Base-by-base conservation (phyloP, 352 stramenopile species). In the Phytophthora agathidicida region DNA sequence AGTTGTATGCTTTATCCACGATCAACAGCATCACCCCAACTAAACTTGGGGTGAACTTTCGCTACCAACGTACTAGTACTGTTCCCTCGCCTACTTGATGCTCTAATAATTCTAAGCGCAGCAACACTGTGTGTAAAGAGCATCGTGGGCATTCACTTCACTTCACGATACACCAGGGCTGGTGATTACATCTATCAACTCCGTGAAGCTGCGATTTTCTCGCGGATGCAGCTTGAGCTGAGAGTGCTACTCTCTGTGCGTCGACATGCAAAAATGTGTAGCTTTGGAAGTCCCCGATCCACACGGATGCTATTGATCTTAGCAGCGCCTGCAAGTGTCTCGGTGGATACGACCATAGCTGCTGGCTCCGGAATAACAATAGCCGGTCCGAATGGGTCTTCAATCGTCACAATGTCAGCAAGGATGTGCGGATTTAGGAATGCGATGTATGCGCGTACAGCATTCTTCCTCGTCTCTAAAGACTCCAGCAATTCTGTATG, bases 221-320 rank as follows among this genome's bases (percentile, higher is more conserved):
- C 73, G 44, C 88, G 83, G 54, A 96, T 91, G 55, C 69, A 92
- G 31, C 72, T 91, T 9, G 86, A 96, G 67, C 83, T 94, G 24
- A 96, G 80, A 19, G 84, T 93, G 63, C 77, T 91, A 56, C 66
- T 80, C 26, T 96, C 86, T 1, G 88, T 94, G 45, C 91, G 77
- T 6, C 85, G 79, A 16, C 84, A 93, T 7, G 93, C 77, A 67
- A 85, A 91, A 33, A 96, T 83, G 24, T 77, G 69, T 14, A 93
- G 73, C 30, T 77, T 73, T 7, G 63, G 58, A 7, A 96, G 73
- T 2, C 71, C 74, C 3, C 74, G 80, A 41, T 88, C 68, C 17
- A 51, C 38, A 14, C 89, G 78, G 43, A 96, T 86, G 42, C 68
- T 71, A 54, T 95, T 96, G 46, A 96, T 96, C 66, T 95, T 93